Percentiles rank a stretch among this genome's conserved stretches.
These are phyloP conservation scores for Alternaria tenuissima DNA, from an alignment of 2,329 filamentous ascomycete species.

Conservation along the genomic window DNA sequence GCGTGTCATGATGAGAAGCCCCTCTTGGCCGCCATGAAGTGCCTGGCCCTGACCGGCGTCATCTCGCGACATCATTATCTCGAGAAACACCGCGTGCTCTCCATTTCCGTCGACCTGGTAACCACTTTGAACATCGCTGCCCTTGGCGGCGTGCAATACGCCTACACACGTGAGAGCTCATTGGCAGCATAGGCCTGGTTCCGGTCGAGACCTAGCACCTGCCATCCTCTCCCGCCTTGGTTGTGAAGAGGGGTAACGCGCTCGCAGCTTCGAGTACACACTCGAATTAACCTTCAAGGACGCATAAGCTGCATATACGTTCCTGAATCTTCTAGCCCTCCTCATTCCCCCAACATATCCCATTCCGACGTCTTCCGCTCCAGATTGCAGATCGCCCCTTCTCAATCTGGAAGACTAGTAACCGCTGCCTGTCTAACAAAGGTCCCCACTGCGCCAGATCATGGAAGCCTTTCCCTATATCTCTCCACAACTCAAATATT, in stretches of 20 bases:
- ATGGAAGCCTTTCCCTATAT: conserved; percentile 19
- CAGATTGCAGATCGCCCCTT: conserved; percentile 18
- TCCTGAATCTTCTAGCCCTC: conserved; percentile 5
- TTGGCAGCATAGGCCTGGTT: conserved; percentile 11
- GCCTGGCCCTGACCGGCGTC: conserved; percentile 9
- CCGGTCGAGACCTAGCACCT: conserved; percentile 10
- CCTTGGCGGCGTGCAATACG: conserved; percentile 10
- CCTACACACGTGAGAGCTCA: conserved; percentile 10
- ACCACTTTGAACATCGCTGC: conserved; percentile 4
- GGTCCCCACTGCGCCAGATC: conserved; percentile 2
- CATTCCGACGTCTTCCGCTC: conserved; percentile 13
- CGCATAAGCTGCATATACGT: conserved; percentile 1
- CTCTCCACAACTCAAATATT: conserved; percentile 14
- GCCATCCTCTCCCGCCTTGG: conserved; percentile 14
- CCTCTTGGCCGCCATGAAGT: conserved; percentile 5
- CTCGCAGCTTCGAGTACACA: background rate
- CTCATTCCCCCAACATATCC: background rate
- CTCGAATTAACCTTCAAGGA: background rate
- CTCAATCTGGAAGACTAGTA: conserved; percentile 21
- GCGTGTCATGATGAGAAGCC: conserved; percentile 8
- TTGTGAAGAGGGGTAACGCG: conserved; percentile 19
- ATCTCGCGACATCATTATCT: conserved; percentile 7
- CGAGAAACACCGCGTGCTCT: conserved; percentile 4
- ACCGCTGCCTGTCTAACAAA: conserved; percentile 5
- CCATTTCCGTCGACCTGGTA: conserved; percentile 6